phyloP scores from a whole-genome alignment of 2,329 filamentous ascomycete species.

The Triangularia verruculosa region DNA sequence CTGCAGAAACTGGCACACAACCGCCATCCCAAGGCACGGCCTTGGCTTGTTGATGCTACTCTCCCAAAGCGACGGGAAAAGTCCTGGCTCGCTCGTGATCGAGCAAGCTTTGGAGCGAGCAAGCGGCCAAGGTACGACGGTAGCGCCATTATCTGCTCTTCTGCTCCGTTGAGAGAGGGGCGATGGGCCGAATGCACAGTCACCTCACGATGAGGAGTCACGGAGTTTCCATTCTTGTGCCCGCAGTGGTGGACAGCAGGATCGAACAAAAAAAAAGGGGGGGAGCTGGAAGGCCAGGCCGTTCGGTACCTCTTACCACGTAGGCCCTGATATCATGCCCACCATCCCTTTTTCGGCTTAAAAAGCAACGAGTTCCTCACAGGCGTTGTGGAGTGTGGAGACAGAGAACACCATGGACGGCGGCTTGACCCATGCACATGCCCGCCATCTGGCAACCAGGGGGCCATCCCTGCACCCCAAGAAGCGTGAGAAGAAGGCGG shows the following conservation, averaged over 20 bases:
- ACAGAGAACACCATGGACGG: too few relatives aligned
- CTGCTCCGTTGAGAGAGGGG: neutral
- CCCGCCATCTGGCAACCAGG: neutral
- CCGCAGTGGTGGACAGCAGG: neutral
- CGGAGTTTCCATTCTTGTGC: neutral
- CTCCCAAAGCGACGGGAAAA: neutral
- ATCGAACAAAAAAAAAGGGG: neutral
- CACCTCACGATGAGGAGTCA: too few relatives aligned
- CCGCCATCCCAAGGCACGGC: neutral
- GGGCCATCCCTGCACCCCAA: slow-evolving; percentile 9
- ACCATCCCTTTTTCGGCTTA: slow-evolving; percentile 8
- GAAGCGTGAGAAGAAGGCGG: slow-evolving; percentile 3
- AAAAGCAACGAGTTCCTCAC: slow-evolving; percentile 5
- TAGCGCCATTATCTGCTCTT: neutral
- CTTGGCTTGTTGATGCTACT: neutral
- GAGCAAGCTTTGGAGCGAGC: neutral
- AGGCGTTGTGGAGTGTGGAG: slow-evolving; percentile 7
- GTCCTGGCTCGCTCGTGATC: neutral
- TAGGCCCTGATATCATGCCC: neutral
- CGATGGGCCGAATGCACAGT: neutral
- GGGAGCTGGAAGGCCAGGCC: slow-evolving; percentile 1
- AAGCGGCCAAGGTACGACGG: neutral
- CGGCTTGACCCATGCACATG: slow-evolving; percentile 8
- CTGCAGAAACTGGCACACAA: neutral
- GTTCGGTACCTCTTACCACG: slow-evolving; percentile 2